phyloP scores from a whole-genome alignment of 768 basidiomycete species.

The Mycena latifolia region DNA sequence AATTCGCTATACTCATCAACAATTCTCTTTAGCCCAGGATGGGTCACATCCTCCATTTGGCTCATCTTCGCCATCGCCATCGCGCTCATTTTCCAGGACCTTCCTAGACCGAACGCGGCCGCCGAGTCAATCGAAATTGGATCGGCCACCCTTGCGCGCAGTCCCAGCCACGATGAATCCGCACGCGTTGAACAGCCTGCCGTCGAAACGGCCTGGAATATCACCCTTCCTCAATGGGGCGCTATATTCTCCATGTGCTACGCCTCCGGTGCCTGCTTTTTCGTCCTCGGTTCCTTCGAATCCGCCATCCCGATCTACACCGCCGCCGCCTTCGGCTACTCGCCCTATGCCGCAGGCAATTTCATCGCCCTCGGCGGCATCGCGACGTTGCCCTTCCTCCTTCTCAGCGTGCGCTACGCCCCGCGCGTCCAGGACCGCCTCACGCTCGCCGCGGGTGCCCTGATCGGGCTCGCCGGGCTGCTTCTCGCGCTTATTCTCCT shows the following conservation, averaged over 20 bases:
- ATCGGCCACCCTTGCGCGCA: no score
- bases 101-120: no score
- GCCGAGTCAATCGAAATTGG: no score
- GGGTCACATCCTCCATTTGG: slow-evolving; percentile 54
- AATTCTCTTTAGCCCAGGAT: slow-evolving; percentile 55
- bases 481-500: slow-evolving; percentile 53
- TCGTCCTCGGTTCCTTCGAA: slow-evolving; percentile 79
- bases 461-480: slow-evolving; percentile 56
- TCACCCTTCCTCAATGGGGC: slow-evolving; percentile 60
- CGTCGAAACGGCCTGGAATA: no score
- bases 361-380: slow-evolving; percentile 77
- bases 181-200: not conserved
- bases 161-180: no score
- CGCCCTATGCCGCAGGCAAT: slow-evolving; percentile 74
- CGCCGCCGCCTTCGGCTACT: slow-evolving; percentile 61
- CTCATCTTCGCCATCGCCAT: no score
- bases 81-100: no score
- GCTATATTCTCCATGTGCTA: slow-evolving; percentile 76
- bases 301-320: slow-evolving; percentile 75
- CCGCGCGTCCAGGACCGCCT: slow-evolving; percentile 70
- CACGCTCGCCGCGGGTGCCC: slow-evolving; percentile 62
- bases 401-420: slow-evolving; percentile 68
- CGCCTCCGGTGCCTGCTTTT: slow-evolving; percentile 78
- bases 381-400: slow-evolving; percentile 72
- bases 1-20: not conserved